These are phyloP conservation scores for Kalaharituber pfeilii DNA, from an alignment of 2,329 filamentous ascomycete genomes.

Conservation along the genomic window DNA sequence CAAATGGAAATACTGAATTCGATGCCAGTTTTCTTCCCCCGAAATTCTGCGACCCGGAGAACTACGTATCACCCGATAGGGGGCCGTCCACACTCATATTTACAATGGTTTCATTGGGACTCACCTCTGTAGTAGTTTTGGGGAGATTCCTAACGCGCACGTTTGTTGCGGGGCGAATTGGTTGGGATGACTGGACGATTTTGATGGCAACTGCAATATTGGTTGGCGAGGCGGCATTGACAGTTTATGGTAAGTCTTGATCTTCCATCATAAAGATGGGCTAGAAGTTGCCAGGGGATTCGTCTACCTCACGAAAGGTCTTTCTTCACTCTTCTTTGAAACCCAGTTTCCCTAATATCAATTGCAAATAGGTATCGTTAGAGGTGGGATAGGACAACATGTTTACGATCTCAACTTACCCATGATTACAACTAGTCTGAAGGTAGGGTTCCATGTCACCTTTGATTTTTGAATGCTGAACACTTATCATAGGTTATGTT, in stretches of 20 bases:
- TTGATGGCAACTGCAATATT: conserved; percentile 27
- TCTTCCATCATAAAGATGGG: no score
- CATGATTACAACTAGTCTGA: background rate
- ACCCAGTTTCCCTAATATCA: no score
- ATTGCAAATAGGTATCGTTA: background rate
- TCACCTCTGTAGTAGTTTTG: conserved; percentile 24
- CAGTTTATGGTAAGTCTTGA: background rate
- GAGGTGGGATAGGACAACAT: background rate
- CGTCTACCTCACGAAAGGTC: no score
- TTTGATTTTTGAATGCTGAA: background rate
- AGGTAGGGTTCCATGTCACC: background rate
- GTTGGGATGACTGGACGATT: conserved; percentile 25
- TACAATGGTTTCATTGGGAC: conserved; percentile 22
- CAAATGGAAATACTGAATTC: background rate
- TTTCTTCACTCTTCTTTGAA: no score
- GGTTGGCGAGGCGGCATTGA: background rate
- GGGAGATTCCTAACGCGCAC: conserved; percentile 26
- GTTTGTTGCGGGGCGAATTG: conserved; percentile 24
- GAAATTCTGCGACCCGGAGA: background rate
- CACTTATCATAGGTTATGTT: background rate
- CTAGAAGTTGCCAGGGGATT: no score
- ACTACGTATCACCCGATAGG: conserved; percentile 6
- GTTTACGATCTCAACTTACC: background rate
- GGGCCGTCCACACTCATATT: conserved; percentile 12
- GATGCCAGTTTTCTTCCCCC: conserved; percentile 5